Evolutionary conservation across 495 filamentous ascomycete species (phyloP), one percentile per base, ranked within the genome.

Genomic region (Astrothelium subdiscretum): DNA sequence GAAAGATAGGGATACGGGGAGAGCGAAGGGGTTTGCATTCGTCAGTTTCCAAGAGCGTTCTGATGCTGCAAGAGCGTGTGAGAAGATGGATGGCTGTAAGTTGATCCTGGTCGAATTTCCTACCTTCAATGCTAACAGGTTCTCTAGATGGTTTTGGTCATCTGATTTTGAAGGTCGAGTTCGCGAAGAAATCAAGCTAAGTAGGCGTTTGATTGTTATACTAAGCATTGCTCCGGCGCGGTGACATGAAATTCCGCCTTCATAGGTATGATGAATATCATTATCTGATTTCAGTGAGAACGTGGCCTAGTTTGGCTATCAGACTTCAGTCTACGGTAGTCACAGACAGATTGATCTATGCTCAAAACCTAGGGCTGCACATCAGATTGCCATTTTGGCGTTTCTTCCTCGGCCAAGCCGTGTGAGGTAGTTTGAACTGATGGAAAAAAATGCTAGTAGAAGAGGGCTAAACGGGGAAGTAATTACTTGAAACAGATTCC

Each of bases 11-110:
- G 95, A 97, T 57, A 97, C 95, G 35, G 87, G 89, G 61, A 72
- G 90, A 67, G 94, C 95, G 59, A 98, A 98, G 83, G 94, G 94
- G 51, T 98, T 97, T 70, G 94, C 94, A 20, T 98, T 98, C 74
- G 95, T 98, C 78, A 95, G 89, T 73, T 98, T 91, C 75, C 85
- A 85, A 58, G 94, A 97, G 66, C 82, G 92, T 66, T 74, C 77
- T 63, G 95, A 98, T 76, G 94, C 94, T 61, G 85, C 87, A 62
- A 88, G 85, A 76, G 94, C 94, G 8, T 96, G 92, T 77, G 86
- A 88, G 77, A 97, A 96, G 80, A 89, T 98, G 87, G 94, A 98
- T 78, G 95, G 95, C 66, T 96, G 85, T 87, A 80, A 73, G 85
- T 81, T 32, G n/a, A n/a, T n/a, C n/a, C 22, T 54, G 6, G 11